phyloP scores from a whole-genome alignment of 805 yeast genomes.

The Candida alai region DNA sequence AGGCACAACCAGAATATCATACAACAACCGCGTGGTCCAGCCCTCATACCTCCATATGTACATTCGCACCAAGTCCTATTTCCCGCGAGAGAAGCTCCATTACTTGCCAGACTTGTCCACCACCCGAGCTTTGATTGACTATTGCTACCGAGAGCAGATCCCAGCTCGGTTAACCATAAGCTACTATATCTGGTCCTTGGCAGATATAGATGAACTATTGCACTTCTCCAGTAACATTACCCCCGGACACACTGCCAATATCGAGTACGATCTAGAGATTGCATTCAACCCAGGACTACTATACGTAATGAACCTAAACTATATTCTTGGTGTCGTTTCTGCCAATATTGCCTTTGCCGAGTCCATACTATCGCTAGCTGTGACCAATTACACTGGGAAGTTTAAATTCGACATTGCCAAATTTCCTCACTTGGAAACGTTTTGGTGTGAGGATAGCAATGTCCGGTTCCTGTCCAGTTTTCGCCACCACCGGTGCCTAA shows the following conservation, averaged over 20 bases:
- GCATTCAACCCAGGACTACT: slow-evolving; percentile 18
- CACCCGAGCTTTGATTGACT: slow-evolving; percentile 5
- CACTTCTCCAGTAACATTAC: slow-evolving; percentile 1
- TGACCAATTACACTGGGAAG: slow-evolving; percentile 13
- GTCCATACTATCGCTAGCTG: slow-evolving; percentile 2
- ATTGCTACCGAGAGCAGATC: slow-evolving; percentile 4
- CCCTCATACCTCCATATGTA: slow-evolving; percentile 16
- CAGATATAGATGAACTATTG: slow-evolving; percentile 12
- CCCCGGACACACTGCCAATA: background rate
- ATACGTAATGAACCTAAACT: slow-evolving; percentile 9
- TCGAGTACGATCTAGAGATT: slow-evolving; percentile 16
- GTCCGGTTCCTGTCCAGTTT: slow-evolving; percentile 8
- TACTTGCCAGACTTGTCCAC: too few species aligned
- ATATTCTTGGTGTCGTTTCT: background rate
- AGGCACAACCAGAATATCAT: slow-evolving; percentile 3
- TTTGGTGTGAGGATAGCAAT: slow-evolving; percentile 18
- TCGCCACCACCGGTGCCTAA: slow-evolving; percentile 2
- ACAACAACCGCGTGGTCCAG: slow-evolving; percentile 13
- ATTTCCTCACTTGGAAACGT: slow-evolving; percentile 11
- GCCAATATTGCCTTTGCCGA: background rate
- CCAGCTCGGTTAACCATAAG: slow-evolving; percentile 12
- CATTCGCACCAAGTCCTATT: slow-evolving; percentile 13
- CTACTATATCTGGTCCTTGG: slow-evolving; percentile 15
- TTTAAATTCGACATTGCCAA: slow-evolving; percentile 11
- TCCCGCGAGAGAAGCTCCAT: slow-evolving; percentile 9